Evolutionary conservation across 805 yeast genomes (phyloP).

Genomic region (Starmerella davenportii): DNA sequence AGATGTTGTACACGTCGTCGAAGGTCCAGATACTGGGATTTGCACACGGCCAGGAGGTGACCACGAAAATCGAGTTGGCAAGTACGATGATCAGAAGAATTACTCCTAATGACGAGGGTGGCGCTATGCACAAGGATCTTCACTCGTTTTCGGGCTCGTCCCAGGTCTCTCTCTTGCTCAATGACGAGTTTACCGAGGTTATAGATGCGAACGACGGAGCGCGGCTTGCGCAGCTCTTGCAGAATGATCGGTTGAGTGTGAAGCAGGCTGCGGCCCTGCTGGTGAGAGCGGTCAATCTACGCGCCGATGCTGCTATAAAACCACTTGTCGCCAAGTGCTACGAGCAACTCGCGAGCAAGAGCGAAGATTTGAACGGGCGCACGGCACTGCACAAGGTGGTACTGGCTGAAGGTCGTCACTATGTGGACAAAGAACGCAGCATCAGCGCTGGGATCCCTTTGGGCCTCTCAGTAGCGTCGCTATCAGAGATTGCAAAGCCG

Average conservation of each 20-base stretch:
- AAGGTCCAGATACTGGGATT: slow-evolving; percentile 60
- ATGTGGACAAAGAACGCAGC: slow-evolving; percentile 1
- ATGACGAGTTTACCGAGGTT: slow-evolving; percentile 1
- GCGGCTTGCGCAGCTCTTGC: slow-evolving; percentile 26
- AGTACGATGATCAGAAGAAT: slow-evolving; percentile 18
- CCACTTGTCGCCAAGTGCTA: slow-evolving; percentile 26
- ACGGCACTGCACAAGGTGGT: slow-evolving; percentile 75
- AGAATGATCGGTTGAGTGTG: slow-evolving; percentile 31
- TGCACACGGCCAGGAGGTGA: slow-evolving; percentile 49
- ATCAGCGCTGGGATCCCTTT: not conserved
- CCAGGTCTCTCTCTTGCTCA: not conserved
- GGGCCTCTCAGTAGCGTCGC: not conserved
- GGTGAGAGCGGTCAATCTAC: slow-evolving; percentile 24
- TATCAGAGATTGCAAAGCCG: not conserved
- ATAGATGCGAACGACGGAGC: slow-evolving; percentile 30
- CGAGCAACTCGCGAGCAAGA: slow-evolving; percentile 27
- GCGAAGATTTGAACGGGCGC: slow-evolving; percentile 59
- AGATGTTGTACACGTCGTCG: slow-evolving; percentile 39
- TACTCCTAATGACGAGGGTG: slow-evolving; percentile 12
- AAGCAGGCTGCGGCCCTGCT: slow-evolving; percentile 24
- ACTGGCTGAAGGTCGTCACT: slow-evolving; percentile 48
- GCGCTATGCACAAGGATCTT: not conserved
- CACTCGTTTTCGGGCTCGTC: not conserved
- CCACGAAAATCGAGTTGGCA: slow-evolving; percentile 29
- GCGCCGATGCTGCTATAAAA: slow-evolving; percentile 37